Percentiles rank a stretch among this genome's conserved stretches.
These are phyloP conservation scores for Polygonum maritimum DNA, from an alignment of 148 eudicot species.

Conservation along the genomic window DNA sequence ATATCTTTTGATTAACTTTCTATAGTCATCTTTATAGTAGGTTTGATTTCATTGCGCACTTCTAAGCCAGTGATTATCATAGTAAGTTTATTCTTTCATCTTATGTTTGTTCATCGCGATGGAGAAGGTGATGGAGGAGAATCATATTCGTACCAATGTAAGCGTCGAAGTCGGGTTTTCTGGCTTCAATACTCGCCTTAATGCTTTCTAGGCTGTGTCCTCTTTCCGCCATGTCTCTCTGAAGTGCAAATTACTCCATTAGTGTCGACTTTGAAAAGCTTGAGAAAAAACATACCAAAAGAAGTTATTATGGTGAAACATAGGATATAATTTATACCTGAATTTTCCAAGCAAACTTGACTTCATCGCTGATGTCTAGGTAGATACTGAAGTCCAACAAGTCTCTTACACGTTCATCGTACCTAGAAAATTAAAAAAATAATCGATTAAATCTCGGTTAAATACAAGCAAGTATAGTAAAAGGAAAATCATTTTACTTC, in stretches of 20 bases:
- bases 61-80: too few relatives aligned
- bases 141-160: conserved; percentile 71
- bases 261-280: not conserved
- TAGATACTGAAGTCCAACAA: conserved; percentile 93
- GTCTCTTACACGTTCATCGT: conserved; percentile 78
- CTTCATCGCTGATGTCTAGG: conserved; percentile 93
- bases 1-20: too few relatives aligned
- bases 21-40: too few relatives aligned
- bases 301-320: too few relatives aligned
- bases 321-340: conserved; percentile 36
- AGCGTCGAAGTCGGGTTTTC: conserved; percentile 98
- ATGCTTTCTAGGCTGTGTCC: conserved; percentile 99
- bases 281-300: not conserved
- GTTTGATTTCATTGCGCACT: too few relatives aligned
- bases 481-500: not conserved
- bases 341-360: conserved; percentile 96
- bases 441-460: not conserved
- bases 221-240: conserved; percentile 99
- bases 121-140: not conserved
- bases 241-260: conserved; percentile 11
- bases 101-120: not conserved
- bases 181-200: conserved; percentile 95
- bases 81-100: too few relatives aligned
- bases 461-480: not conserved
- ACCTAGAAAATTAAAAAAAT: conserved; percentile 31